Evolutionary conservation across 768 basidiomycete species (phyloP).

Genomic region (Xanthoconium purpureum): DNA sequence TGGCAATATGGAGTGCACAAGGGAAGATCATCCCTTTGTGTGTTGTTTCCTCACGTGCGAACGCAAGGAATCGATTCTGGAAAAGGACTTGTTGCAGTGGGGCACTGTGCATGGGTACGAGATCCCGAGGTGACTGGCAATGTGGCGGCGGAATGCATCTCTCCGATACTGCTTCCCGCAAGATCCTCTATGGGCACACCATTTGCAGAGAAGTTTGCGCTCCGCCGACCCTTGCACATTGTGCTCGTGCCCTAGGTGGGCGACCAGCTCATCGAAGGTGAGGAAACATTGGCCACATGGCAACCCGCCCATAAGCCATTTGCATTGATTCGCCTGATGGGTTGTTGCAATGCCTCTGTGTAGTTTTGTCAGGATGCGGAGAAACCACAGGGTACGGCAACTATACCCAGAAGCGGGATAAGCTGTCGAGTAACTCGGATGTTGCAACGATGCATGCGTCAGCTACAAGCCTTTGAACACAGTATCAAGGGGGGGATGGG

Average conservation of each 20-base stretch:
- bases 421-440: too few relatives aligned
- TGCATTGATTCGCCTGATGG: neutral
- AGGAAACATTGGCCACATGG: neutral
- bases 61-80: neutral
- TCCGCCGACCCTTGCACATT: neutral
- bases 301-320: neutral
- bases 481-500: too few relatives aligned
- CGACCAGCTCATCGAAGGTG: neutral
- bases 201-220: neutral
- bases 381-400: too few relatives aligned
- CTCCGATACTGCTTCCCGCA: neutral
- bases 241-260: neutral
- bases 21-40: too few relatives aligned
- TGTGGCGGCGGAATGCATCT: conserved; percentile 1
- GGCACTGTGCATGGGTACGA: neutral
- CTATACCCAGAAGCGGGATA: too few relatives aligned
- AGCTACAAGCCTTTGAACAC: too few relatives aligned
- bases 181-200: neutral
- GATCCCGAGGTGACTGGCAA: neutral
- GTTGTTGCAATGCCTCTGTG: too few relatives aligned
- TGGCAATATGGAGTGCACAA: too few relatives aligned
- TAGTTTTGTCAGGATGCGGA: too few relatives aligned
- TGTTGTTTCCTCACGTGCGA: neutral
- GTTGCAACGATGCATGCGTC: too few relatives aligned
- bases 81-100: neutral